Evolutionary conservation across 148 eudicot species (phyloP).

Genomic region (Tetragonia tetragonoides): DNA sequence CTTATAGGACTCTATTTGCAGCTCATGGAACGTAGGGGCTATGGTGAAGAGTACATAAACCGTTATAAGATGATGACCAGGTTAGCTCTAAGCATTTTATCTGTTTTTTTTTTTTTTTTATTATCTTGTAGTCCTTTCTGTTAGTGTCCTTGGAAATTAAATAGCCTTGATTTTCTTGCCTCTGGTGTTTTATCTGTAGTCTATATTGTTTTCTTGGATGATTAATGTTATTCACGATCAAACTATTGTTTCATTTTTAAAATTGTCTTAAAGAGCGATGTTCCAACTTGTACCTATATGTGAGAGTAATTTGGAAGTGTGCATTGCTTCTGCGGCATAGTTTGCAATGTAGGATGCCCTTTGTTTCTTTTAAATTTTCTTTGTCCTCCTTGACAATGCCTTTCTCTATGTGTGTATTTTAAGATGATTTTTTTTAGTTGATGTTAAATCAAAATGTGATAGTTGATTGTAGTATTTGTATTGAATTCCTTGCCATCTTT

Average conservation of each 20-base stretch:
- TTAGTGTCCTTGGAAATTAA: neutral
- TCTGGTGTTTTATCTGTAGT: no score
- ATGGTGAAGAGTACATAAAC: slow-evolving; percentile 90
- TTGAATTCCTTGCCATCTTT: slow-evolving; percentile 8
- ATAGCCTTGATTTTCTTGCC: no score
- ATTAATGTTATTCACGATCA: no score
- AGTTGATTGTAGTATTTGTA: no score
- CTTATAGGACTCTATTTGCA: slow-evolving; percentile 44
- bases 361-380: neutral
- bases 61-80: slow-evolving; percentile 99
- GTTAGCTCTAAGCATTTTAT: slow-evolving; percentile 33
- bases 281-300: no score
- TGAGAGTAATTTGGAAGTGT: neutral
- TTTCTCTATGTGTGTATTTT: no score
- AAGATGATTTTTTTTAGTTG: no score
- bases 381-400: neutral
- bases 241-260: no score
- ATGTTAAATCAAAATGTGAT: no score
- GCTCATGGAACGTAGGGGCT: slow-evolving; percentile 98
- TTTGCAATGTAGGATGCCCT: neutral
- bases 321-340: neutral
- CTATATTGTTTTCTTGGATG: no score
- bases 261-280: no score
- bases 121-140: neutral
- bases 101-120: neutral